Conservation (phyloP, 768 basidiomycete genomes). For the Mycena rebaudengoi region DNA sequence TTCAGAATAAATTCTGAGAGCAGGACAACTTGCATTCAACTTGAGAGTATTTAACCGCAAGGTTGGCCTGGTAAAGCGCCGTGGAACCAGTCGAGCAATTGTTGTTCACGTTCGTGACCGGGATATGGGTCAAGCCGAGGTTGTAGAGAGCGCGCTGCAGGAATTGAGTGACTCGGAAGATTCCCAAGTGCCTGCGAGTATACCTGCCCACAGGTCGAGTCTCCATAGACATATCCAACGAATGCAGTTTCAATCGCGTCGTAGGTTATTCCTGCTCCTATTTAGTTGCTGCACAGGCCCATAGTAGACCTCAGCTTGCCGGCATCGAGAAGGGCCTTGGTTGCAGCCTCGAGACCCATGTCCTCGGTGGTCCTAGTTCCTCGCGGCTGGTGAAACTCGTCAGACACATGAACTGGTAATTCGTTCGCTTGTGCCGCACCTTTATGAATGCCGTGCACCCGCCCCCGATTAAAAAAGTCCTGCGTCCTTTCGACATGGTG, state of each 20-base stretch:
- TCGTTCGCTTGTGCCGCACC: constrained; percentile 44
- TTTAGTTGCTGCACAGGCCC: neutral
- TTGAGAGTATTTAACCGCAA: constrained; percentile 72
- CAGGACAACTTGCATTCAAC: constrained; percentile 62
- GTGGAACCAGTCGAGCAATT: constrained; percentile 87
- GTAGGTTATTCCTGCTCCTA: constrained; percentile 77
- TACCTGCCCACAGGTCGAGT: constrained; percentile 81
- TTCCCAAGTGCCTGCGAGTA: constrained; percentile 16
- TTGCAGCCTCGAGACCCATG: constrained; percentile 88
- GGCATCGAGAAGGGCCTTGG: constrained; percentile 88
- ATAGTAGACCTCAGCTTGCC: constrained; percentile 47
- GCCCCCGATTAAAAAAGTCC: constrained; percentile 74
- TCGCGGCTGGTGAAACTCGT: constrained; percentile 58
- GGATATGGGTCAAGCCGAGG: constrained; percentile 84
- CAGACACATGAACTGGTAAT: neutral
- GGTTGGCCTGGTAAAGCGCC: constrained; percentile 79
- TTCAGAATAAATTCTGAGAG: no score
- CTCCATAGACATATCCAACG: constrained; percentile 83
- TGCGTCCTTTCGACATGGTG: constrained; percentile 41
- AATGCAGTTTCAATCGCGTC: constrained; percentile 77
- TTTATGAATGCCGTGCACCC: constrained; percentile 85
- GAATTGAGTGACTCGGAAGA: neutral
- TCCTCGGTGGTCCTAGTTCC: constrained; percentile 75
- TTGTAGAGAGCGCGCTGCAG: constrained; percentile 84
- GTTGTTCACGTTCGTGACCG: constrained; percentile 88